Conservation (phyloP, 768 basidiomycete species). For the Leccinum obscurum region DNA sequence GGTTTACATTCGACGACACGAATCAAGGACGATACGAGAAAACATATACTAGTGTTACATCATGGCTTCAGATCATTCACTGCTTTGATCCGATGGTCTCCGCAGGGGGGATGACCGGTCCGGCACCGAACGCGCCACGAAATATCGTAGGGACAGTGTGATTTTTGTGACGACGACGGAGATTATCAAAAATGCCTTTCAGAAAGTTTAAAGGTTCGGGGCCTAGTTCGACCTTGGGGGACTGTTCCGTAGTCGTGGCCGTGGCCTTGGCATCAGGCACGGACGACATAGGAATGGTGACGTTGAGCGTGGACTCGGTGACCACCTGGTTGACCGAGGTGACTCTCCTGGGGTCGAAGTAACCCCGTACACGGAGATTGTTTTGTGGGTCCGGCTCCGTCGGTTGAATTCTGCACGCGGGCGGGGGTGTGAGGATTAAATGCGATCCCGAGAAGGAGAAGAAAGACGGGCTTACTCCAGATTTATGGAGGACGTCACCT, state of each 20-base stretch:
- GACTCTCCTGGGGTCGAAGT: slow-evolving; percentile 38
- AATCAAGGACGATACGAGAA: slow-evolving; percentile 1
- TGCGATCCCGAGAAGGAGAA: background rate
- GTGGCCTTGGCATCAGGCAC: slow-evolving; percentile 12
- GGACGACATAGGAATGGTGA: slow-evolving; percentile 23
- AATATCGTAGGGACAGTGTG: too few species aligned
- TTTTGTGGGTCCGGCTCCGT: slow-evolving; percentile 28
- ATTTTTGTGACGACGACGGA: too few species aligned
- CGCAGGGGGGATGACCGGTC: slow-evolving; percentile 28
- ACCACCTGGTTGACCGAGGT: slow-evolving; percentile 34
- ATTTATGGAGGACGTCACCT: slow-evolving; percentile 39
- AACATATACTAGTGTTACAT: slow-evolving; percentile 1
- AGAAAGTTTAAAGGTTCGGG: slow-evolving; percentile 17
- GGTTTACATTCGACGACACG: slow-evolving; percentile 1
- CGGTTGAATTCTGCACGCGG: slow-evolving; percentile 30
- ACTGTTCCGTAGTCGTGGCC: slow-evolving; percentile 1
- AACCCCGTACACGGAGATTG: slow-evolving; percentile 23
- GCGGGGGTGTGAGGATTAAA: background rate
- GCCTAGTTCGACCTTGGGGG: slow-evolving; percentile 23
- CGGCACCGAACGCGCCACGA: slow-evolving; percentile 28
- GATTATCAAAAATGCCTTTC: slow-evolving; percentile 4
- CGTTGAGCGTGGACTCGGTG: slow-evolving; percentile 28
- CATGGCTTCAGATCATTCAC: slow-evolving; percentile 4
- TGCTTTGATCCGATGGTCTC: slow-evolving; percentile 25
- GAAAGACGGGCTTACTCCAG: slow-evolving; percentile 33